Conservation (phyloP, 2,329 filamentous ascomycete genomes). For the Trichoderma citrinoviride region DNA sequence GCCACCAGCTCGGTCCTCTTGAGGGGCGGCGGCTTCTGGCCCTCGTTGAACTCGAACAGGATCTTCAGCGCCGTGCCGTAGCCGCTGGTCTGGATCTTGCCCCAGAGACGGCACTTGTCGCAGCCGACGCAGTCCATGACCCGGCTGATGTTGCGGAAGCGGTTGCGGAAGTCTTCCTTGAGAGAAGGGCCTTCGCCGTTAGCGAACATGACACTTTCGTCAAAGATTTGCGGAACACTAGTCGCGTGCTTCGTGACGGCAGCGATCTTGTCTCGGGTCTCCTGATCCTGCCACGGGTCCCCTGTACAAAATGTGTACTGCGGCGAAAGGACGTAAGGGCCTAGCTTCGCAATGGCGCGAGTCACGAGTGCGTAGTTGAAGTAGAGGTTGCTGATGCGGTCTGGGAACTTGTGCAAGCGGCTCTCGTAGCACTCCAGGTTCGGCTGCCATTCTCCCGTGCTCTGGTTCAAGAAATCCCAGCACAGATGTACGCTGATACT, state of each 20-base stretch:
- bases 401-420: conserved; percentile 79
- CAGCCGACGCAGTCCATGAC: conserved; percentile 99
- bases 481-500: conserved; percentile 96
- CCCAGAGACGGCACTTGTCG: conserved; percentile 98
- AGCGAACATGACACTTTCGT: conserved; percentile 94
- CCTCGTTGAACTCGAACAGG: conserved; percentile 85
- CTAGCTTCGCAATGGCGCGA: conserved; percentile 86
- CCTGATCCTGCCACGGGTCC: conserved; percentile 72
- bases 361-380: conserved; percentile 98
- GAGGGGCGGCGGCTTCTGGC: conserved; percentile 65
- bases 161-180: conserved; percentile 96
- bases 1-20: conserved; percentile 91
- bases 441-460: conserved; percentile 87
- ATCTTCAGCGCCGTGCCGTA: conserved; percentile 95
- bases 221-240: conserved; percentile 77
- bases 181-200: conserved; percentile 70
- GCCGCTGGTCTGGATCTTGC: conserved; percentile 91
- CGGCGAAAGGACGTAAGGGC: conserved; percentile 64
- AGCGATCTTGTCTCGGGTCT: conserved; percentile 80
- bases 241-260: conserved; percentile 69
- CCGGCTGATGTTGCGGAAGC: conserved; percentile 93
- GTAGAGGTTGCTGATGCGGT: conserved; percentile 95
- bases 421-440: conserved; percentile 86
- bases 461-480: conserved; percentile 94
- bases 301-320: conserved; percentile 90